Base-by-base conservation (phyloP, 2,329 filamentous ascomycete species). In the Aspergillus pseudotamarii region DNA sequence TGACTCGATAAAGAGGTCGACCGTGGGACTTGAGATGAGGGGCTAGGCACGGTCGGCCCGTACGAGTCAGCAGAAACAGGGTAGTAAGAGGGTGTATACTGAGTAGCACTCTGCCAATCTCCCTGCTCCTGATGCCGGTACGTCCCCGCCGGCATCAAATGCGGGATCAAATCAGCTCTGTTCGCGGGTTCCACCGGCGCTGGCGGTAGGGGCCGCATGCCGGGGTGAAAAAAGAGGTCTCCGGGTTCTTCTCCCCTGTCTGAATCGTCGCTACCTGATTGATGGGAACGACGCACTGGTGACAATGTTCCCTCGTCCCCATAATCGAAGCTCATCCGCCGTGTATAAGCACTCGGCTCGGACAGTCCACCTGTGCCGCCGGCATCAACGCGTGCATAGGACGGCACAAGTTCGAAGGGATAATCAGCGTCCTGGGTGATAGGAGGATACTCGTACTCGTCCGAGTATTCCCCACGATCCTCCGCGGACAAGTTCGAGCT, bases 151-250 rank as follows among this genome's bases (percentile, higher is more conserved):
- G 83, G 79, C 70, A 85, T 79, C 54, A 85, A 68, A 69, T 83
- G 81, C 34, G 82, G 78, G 43, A 79, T 77, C 53, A 78, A 72
- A 48, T 75, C 80, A 45, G 71, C 70, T 66, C 82, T 82, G 9
- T 81, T 81, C 53, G 79, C 82, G 34, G 81, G 74, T 5, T 86
- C 68, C 81, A 91, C 73, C 82, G 90, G 78, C 79, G 93, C 79
- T 81, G 88, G 83, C 71, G 88, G 86, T 53, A 90, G 76, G 59
- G 88, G 88, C 58, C 83, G 83, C 73, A 93, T 88, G 45, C 92
- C 92, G 21, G 94, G 94, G 72, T 98, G 93, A 76, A 96, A 99
- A 75, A 97, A 97, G 74, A 98, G 89, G 71, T 97, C 95, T 21
- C 91, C 91, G 65, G 93, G 92, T 61, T 94, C 92, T 50, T 93